These are phyloP conservation scores for Suzukiozyma palmioleophila DNA, from an alignment of 1,139 yeast genomes.

Conservation along the genomic window DNA sequence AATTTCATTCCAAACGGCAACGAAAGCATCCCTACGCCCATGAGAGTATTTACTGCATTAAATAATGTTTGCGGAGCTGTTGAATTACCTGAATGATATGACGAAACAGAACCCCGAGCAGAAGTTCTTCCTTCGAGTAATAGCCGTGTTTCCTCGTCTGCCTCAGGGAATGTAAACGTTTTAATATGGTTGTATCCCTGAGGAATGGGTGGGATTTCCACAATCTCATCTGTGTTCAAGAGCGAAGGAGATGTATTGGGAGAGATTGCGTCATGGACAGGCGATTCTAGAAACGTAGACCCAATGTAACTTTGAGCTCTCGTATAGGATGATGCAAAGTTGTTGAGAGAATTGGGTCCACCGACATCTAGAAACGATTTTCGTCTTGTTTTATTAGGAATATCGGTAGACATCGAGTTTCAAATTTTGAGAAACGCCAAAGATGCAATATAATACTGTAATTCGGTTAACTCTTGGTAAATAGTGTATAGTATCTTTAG, in stretches of 20 bases:
- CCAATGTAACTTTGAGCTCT: slow-evolving; percentile 65
- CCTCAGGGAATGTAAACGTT: slow-evolving; percentile 12
- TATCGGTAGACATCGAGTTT: slow-evolving; percentile 3
- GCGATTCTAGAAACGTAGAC: slow-evolving; percentile 19
- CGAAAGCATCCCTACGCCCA: slow-evolving; percentile 84
- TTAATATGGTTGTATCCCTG: slow-evolving; percentile 13
- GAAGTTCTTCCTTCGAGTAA: slow-evolving; percentile 5
- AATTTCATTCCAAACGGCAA: slow-evolving; percentile 75
- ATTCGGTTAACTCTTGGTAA: no score
- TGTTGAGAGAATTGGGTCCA: slow-evolving; percentile 65
- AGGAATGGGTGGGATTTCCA: slow-evolving; percentile 5
- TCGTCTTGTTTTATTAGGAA: slow-evolving; percentile 9
- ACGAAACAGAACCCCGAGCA: slow-evolving; percentile 4
- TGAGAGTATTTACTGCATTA: slow-evolving; percentile 78
- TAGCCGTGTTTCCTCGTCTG: slow-evolving; percentile 14
- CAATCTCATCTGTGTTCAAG: slow-evolving; percentile 5
- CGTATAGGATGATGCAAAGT: slow-evolving; percentile 74
- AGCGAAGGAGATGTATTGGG: slow-evolving; percentile 14
- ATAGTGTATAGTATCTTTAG: no score
- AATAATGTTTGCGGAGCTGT: slow-evolving; percentile 86
- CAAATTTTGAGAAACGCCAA: slow-evolving; percentile 4
- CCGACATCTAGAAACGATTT: slow-evolving; percentile 26
- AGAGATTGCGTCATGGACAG: slow-evolving; percentile 18
- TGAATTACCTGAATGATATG: slow-evolving; percentile 22
- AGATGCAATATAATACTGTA: background rate